Conservation (phyloP, 345 rosid genomes). For the Citrus unshiu region DNA sequence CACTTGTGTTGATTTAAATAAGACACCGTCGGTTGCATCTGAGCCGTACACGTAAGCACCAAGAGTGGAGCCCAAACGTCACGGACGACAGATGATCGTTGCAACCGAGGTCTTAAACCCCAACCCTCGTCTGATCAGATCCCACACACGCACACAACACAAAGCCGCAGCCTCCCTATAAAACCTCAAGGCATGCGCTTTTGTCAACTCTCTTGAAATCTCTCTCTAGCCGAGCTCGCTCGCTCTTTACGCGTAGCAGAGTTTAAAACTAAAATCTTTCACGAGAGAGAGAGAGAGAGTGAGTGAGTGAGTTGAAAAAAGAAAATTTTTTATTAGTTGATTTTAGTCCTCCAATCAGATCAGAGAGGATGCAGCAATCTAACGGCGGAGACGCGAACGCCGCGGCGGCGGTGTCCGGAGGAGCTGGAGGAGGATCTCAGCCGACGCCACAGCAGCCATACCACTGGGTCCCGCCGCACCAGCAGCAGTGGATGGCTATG, state of each 20-base stretch:
- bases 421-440: constrained; percentile 46
- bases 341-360: constrained; percentile 3
- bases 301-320: no score
- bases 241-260: background rate
- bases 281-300: constrained; percentile 7
- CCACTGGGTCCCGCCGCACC: constrained; percentile 20
- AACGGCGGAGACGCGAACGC: constrained; percentile 52
- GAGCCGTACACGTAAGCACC: background rate
- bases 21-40: constrained; percentile 1
- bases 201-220: background rate
- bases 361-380: constrained; percentile 38
- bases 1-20: background rate
- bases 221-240: background rate
- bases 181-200: constrained; percentile 10
- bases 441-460: constrained; percentile 11
- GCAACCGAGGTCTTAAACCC: constrained; percentile 7
- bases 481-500: constrained; percentile 61
- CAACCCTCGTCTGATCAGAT: background rate
- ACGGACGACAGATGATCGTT: constrained; percentile 3
- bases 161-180: constrained; percentile 26
- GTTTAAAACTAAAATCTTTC: background rate
- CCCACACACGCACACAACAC: background rate
- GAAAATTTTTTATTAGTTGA: background rate
- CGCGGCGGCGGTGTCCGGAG: constrained; percentile 5
- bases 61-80: background rate